phyloP scores from a whole-genome alignment of 139 green algal genomes.

The Zygnema cylindricum region DNA sequence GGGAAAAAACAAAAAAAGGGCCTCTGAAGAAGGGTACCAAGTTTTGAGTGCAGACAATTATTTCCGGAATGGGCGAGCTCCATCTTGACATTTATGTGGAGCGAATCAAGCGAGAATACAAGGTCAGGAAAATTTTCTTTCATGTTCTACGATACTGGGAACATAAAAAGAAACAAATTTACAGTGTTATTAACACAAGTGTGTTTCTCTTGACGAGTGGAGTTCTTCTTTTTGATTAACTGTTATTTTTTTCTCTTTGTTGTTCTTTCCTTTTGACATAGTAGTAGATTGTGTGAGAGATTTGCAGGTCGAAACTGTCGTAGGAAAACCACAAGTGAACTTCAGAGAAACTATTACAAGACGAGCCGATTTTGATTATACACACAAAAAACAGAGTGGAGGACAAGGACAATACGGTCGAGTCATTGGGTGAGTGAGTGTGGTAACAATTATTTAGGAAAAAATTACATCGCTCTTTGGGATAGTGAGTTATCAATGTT shows the following conservation, averaged over 20 bases:
- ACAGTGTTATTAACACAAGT: too few species aligned
- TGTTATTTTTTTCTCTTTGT: too few species aligned
- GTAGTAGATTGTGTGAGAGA: too few species aligned
- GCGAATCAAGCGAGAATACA: constrained; percentile 97
- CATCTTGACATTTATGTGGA: constrained; percentile 98
- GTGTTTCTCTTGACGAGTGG: too few species aligned
- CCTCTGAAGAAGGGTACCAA: too few species aligned
- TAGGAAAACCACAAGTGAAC: constrained; percentile 93
- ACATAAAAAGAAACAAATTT: too few species aligned
- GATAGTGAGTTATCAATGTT: too few species aligned
- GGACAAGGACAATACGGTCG: constrained; percentile 70
- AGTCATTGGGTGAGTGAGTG: constrained; percentile 48
- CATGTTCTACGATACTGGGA: too few species aligned
- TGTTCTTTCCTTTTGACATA: too few species aligned
- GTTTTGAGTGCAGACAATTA: constrained; percentile 26
- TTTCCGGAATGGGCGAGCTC: constrained; percentile 87
- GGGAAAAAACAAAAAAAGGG: constrained; percentile 63
- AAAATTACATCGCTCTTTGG: too few species aligned
- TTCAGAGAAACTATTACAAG: constrained; percentile 92
- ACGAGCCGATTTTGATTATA: constrained; percentile 90
- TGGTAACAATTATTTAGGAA: too few species aligned
- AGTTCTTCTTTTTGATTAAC: too few species aligned
- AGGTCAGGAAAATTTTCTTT: constrained; percentile 99
- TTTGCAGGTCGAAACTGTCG: constrained; percentile 70
- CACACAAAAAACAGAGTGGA: constrained; percentile 98